Base-by-base conservation (phyloP, 2,329 filamentous ascomycete species). In the Sordariomycetes sp. region DNA sequence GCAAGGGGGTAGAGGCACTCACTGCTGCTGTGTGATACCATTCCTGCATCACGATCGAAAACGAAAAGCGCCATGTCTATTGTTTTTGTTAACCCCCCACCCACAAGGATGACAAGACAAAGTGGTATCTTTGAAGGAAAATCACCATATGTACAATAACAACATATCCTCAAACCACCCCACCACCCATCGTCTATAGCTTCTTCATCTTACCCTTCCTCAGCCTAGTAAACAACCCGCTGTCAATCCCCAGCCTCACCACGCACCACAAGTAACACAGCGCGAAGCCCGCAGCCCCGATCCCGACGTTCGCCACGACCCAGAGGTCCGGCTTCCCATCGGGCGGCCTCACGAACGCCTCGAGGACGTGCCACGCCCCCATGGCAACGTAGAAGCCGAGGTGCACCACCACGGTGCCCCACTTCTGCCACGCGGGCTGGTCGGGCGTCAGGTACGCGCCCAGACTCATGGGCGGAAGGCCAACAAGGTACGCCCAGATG, bases 201-300 rank as follows among this genome's bases (percentile, higher is more conserved):
- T 39, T 58, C 61, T 76, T 76, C 56, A 64, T 67, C 59, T 77
- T 76, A 13, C 70, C 71, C 50, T 55, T 62, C 55, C 61, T 63
- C 39, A 65, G 69, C 6, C 59, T n/a, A 59, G 62, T 65, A 61
- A 81, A 59, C 51, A 82, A 64, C 51, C 80, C 79, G 65, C 84
- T 86, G 64, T 86, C 82, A 20, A 73, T 67, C 2, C 82, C 64
- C 56, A 89, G 67, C 57, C 81, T 86, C 79, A 83, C 86, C 60
- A 94, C 70, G 69, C 91, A 96, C 94, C 94, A 99, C 8, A 94
- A 66, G 68, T 96, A 97, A 69, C 90, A 95, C 36, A 95, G 72
- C 0, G 81, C 81, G 68, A 97, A 99, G 0, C 90, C 94, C 3
- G 81, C 85, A 24, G 89, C 89, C 8, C 94, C 94, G 24, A 97